Conservation (phyloP, 768 basidiomycete genomes). For the Termitomyces sp. region DNA sequence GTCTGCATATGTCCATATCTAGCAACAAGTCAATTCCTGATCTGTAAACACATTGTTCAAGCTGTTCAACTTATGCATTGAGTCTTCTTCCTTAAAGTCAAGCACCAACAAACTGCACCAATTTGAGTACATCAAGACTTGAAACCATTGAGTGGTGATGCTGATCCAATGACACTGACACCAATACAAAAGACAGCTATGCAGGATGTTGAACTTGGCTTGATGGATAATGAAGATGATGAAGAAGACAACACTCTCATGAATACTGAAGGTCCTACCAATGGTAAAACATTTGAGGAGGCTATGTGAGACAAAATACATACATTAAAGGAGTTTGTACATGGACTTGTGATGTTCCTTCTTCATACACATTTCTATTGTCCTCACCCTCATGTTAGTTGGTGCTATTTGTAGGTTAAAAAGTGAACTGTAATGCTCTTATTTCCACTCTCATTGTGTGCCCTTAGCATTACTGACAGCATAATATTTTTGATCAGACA, state of each 20-base stretch:
- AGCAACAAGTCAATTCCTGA: slow-evolving; percentile 17
- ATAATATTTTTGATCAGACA: not conserved
- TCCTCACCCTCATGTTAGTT: not conserved
- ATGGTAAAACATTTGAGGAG: not conserved
- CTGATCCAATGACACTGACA: not conserved
- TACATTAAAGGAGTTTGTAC: not conserved
- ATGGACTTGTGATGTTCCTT: too few species aligned
- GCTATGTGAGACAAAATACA: not conserved
- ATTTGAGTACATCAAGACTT: not conserved
- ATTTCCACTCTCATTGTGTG: not conserved
- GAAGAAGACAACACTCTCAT: not conserved
- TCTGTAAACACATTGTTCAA: slow-evolving; percentile 27
- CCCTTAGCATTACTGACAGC: not conserved
- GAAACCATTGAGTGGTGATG: not conserved
- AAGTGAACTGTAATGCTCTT: not conserved
- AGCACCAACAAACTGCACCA: not conserved
- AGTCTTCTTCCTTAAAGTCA: slow-evolving; percentile 14
- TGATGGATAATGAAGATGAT: not conserved
- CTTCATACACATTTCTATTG: not conserved
- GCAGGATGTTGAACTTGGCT: too few species aligned
- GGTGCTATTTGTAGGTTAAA: not conserved
- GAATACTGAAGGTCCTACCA: not conserved
- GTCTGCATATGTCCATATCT: slow-evolving; percentile 22
- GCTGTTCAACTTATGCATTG: slow-evolving; percentile 14
- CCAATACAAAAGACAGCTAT: not conserved